Evolutionary conservation across 306 rosid species (phyloP), one percentile per base, ranked within the genome.

Genomic region (Rosa lucieae): DNA sequence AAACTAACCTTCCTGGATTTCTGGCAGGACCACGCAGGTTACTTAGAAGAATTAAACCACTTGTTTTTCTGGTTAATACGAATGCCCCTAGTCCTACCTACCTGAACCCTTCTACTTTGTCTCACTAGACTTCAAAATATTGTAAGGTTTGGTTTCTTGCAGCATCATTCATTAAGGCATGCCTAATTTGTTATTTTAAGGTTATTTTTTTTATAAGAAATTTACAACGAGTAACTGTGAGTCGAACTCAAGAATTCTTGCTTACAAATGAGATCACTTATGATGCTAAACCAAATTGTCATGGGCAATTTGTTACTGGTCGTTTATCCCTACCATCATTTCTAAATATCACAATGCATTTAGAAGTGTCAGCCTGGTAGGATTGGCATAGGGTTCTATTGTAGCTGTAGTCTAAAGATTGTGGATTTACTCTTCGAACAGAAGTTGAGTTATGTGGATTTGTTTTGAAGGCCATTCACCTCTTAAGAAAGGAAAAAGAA

Each of bases 1-100:
- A 7, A 74, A 65, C 46, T 32, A 65, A 65, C 69, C 69, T 65
- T 65, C 69, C 69, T 65, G 69, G n/a, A 14, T 65, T 65, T 65
- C 69, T 32, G 69, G 44, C 69, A 65, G 69, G 44, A 35, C 44
- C 68, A 63, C 43, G 37, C 67, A 23, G 68, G 18, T 29, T 62
- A 63, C 68, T 32, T 32, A 32, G 37, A 32, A 35, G 46, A 65
- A 65, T 62, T 63, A 12, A 29, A 32, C 18, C 43, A 12, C 39
- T 63, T 63, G 7, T 63, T 29, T 63, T 12, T 15, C 10, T n/a
- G 3, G 61, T 53, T 53, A 53, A 18, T 8, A 17, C 15, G 61
- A 17, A 53, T 53, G 6, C 8, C 40, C 59, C 23, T 8, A 55
- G 4, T 20, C 61, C 61, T n/a, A 8, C 23, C 62, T 55, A 55